Evolutionary conservation across 495 filamentous ascomycete species (phyloP).

Genomic region (Copromyces sp.): DNA sequence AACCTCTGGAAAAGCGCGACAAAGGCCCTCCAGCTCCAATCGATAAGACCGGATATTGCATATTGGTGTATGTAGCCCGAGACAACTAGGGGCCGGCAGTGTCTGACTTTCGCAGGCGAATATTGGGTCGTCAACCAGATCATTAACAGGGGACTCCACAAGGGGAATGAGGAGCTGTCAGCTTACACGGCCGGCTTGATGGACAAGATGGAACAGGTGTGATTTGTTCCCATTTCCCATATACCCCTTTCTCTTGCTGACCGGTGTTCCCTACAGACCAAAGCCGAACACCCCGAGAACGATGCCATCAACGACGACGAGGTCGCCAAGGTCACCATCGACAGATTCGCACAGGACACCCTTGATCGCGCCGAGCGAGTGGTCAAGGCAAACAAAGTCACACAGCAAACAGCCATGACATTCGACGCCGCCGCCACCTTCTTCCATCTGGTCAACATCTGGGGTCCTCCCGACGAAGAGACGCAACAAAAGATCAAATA

Average conservation of each 20-base stretch:
- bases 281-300: conserved; percentile 42
- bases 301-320: conserved; percentile 69
- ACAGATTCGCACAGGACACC: conserved; percentile 84
- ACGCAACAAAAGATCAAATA: conserved; percentile 82
- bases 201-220: conserved; percentile 82
- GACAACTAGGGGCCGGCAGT: not conserved
- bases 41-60: conserved; percentile 70
- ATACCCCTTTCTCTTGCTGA: not conserved
- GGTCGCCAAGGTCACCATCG: conserved; percentile 80
- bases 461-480: conserved; percentile 65
- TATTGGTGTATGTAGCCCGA: conserved; percentile 72
- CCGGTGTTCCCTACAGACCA: conserved; percentile 43
- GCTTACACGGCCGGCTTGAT: conserved; percentile 73
- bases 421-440: conserved; percentile 88
- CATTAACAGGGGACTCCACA: conserved; percentile 68
- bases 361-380: conserved; percentile 75
- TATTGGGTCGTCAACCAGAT: conserved; percentile 93
- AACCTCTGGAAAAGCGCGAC: conserved; percentile 58
- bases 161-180: conserved; percentile 59
- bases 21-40: conserved; percentile 76
- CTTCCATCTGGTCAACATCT: conserved; percentile 77
- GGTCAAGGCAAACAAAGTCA: conserved; percentile 73
- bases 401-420: conserved; percentile 88
- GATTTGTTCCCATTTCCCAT: not conserved
- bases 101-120: conserved; percentile 49